These are phyloP conservation scores for Handroanthus guayacan DNA, from an alignment of 257 asterid genomes.

Conservation along the genomic window DNA sequence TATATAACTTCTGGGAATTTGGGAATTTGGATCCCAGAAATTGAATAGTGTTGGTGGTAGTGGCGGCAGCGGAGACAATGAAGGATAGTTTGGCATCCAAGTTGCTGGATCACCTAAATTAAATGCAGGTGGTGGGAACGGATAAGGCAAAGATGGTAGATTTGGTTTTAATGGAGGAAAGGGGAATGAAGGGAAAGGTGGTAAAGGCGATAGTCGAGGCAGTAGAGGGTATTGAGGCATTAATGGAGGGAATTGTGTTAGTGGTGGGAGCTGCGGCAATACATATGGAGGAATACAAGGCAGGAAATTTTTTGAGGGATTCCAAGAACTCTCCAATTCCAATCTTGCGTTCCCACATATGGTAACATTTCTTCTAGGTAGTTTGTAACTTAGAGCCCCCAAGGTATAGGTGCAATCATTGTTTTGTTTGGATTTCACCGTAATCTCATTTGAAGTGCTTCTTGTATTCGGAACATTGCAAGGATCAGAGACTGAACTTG, in stretches of 20 bases:
- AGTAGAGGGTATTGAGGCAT: slow-evolving; percentile 6
- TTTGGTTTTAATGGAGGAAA: slow-evolving; percentile 5
- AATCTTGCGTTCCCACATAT: slow-evolving; percentile 16
- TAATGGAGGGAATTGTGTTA: slow-evolving; percentile 29
- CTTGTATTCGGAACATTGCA: slow-evolving; percentile 20
- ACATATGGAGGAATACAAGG: slow-evolving; percentile 29
- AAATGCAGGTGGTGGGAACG: slow-evolving; percentile 16
- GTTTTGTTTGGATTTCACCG: slow-evolving; percentile 7
- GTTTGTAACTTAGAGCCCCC: slow-evolving; percentile 40
- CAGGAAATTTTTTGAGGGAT: slow-evolving; percentile 33
- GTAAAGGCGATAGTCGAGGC: slow-evolving; percentile 20
- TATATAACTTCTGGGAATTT: too few species aligned
- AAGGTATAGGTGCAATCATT: slow-evolving; percentile 30
- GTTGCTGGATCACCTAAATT: neutral
- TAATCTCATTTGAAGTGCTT: slow-evolving; percentile 23
- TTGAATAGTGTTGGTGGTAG: slow-evolving; percentile 34
- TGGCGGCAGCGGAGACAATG: slow-evolving; percentile 29
- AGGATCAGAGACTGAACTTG: neutral
- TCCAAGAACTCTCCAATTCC: neutral
- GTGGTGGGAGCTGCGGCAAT: slow-evolving; percentile 31
- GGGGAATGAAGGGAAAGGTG: slow-evolving; percentile 29
- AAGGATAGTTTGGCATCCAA: slow-evolving; percentile 24
- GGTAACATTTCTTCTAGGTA: slow-evolving; percentile 21
- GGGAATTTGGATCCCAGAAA: slow-evolving; percentile 47
- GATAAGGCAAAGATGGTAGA: slow-evolving; percentile 13